Conservation (phyloP, 1,284 basidiomycete species). For the Cerioporus squamosus region DNA sequence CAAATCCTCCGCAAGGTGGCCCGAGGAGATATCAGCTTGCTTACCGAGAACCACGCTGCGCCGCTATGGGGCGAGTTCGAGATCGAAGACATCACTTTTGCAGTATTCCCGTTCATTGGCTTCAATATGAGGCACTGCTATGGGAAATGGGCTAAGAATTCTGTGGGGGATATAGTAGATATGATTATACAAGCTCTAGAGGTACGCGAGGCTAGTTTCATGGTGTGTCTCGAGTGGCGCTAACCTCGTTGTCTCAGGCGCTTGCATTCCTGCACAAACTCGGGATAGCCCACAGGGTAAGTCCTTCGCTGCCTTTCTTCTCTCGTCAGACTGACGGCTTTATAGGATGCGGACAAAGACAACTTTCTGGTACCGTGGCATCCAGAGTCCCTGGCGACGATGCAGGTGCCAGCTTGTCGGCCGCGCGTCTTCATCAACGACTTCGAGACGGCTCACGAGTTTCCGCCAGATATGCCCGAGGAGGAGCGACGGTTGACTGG, state of each 20-base stretch:
- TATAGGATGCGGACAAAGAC: constrained; percentile 13
- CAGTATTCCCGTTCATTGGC: constrained; percentile 34
- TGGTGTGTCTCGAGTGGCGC: background rate
- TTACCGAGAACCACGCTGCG: constrained; percentile 9
- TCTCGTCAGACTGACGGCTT: background rate
- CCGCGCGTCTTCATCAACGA: constrained; percentile 17
- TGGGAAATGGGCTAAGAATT: constrained; percentile 28
- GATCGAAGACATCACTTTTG: constrained; percentile 35
- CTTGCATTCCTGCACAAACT: constrained; percentile 4
- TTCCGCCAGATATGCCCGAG: constrained; percentile 8
- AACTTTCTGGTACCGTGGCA: constrained; percentile 17
- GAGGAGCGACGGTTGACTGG: constrained; percentile 12
- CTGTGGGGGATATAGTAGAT: constrained; percentile 35
- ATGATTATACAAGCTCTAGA: constrained; percentile 36
- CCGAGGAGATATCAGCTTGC: background rate
- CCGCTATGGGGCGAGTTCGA: constrained; percentile 31
- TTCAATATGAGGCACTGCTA: constrained; percentile 1
- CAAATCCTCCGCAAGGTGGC: background rate
- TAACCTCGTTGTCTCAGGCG: background rate
- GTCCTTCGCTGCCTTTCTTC: background rate
- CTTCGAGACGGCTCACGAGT: constrained; percentile 11
- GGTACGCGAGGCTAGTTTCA: constrained; percentile 3
- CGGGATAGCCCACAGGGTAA: constrained; percentile 4
- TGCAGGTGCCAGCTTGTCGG: background rate
- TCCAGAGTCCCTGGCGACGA: constrained; percentile 2